Percentiles rank a stretch among this genome's conserved stretches.
phyloP scores from a whole-genome alignment of 2,329 filamentous ascomycete species.

The Stemphylium beticola region DNA sequence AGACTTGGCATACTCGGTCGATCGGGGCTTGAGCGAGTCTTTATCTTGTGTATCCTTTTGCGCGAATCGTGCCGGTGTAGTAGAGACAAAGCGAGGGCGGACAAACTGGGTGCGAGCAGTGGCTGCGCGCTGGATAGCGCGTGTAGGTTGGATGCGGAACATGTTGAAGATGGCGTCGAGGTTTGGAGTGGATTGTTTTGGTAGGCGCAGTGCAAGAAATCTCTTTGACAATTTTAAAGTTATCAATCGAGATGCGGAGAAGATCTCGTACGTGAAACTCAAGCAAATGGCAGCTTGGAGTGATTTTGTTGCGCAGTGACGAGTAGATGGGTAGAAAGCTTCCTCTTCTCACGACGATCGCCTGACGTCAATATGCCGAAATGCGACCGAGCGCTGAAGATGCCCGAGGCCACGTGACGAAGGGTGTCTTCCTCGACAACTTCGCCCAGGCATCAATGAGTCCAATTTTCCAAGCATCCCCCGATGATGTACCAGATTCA shows the following conservation, averaged over 20 bases:
- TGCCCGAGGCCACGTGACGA: neutral
- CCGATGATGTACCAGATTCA: too few species aligned
- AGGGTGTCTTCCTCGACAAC: too few species aligned
- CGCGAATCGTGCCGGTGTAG: conserved; percentile 31
- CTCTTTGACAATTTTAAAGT: too few species aligned
- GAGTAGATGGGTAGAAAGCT: conserved; percentile 14
- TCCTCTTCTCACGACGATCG: conserved; percentile 3
- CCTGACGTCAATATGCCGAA: neutral
- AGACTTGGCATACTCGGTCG: conserved; percentile 71
- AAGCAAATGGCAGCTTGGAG: conserved; percentile 3
- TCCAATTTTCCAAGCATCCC: too few species aligned
- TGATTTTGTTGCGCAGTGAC: conserved; percentile 5
- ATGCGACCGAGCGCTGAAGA: neutral
- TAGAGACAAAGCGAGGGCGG: conserved; percentile 32
- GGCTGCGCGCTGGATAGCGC: conserved; percentile 26
- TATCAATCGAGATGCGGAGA: neutral
- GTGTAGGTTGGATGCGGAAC: conserved; percentile 34
- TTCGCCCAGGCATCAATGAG: too few species aligned
- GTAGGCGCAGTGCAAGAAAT: neutral
- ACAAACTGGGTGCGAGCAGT: conserved; percentile 15
- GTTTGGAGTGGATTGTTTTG: neutral
- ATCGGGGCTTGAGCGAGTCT: conserved; percentile 67
- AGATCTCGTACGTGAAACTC: too few species aligned
- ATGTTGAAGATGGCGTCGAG: conserved; percentile 17
- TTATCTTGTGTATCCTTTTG: conserved; percentile 56